Evolutionary conservation across 495 filamentous ascomycete species (phyloP).

Genomic region (Corynascus novoguineensis): DNA sequence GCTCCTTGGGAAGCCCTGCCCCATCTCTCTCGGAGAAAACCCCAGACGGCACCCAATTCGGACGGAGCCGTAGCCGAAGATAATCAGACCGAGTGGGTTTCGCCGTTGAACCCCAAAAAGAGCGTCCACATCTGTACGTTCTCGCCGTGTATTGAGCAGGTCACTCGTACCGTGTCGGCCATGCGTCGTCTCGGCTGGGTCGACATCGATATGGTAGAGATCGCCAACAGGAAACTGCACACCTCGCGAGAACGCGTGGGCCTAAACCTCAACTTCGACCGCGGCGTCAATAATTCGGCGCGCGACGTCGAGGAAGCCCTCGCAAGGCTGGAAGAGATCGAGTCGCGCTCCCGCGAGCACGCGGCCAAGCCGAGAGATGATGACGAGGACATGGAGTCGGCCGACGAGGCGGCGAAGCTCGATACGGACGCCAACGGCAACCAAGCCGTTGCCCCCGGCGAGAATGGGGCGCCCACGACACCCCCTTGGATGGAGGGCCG

Average conservation of each 20-base stretch:
- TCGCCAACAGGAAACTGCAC: constrained; percentile 69
- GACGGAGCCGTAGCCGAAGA: constrained; percentile 10
- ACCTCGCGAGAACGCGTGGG: constrained; percentile 78
- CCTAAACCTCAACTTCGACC: constrained; percentile 37
- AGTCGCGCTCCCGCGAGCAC: constrained; percentile 55
- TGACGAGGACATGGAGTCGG: constrained; percentile 27
- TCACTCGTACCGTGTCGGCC: constrained; percentile 69
- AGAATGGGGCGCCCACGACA: not conserved
- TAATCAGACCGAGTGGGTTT: constrained; percentile 39
- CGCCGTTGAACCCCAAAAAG: constrained; percentile 62
- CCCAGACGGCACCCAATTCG: constrained; percentile 16
- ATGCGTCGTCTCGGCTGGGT: constrained; percentile 80
- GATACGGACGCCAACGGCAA: constrained; percentile 21
- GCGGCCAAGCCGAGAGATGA: constrained; percentile 34
- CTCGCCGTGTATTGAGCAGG: constrained; percentile 94
- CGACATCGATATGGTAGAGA: constrained; percentile 87
- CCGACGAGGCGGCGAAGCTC: constrained; percentile 16
- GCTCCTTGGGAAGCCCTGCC: constrained; percentile 88
- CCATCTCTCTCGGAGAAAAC: constrained; percentile 63
- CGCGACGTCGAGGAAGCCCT: constrained; percentile 75
- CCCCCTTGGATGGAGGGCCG: constrained; percentile 56
- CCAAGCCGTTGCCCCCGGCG: not conserved
- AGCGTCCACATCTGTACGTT: constrained; percentile 83
- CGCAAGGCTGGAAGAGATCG: constrained; percentile 62
- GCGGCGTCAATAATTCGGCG: constrained; percentile 47